Percentiles rank a stretch among this genome's conserved stretches.
These are phyloP conservation scores for Solanum lycopersicoides DNA, from an alignment of 257 asterid genomes.

Conservation along the genomic window DNA sequence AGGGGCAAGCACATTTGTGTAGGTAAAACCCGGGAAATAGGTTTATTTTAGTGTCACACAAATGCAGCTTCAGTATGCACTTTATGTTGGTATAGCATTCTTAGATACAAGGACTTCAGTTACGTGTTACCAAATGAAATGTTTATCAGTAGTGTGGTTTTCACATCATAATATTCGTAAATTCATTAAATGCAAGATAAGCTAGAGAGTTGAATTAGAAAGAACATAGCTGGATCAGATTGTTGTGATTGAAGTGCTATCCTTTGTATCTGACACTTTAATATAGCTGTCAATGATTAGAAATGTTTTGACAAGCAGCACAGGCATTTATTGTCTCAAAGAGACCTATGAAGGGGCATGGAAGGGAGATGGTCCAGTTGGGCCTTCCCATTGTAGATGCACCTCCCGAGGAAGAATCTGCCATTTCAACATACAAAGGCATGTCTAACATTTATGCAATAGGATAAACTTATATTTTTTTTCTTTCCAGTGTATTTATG, in stretches of 20 bases:
- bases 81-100: neutral
- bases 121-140: neutral
- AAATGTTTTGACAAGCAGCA: slow-evolving; percentile 35
- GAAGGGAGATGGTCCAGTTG: slow-evolving; percentile 86
- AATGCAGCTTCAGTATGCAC: neutral
- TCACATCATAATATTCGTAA: neutral
- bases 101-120: neutral
- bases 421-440: slow-evolving; percentile 57
- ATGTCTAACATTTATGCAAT: slow-evolving; percentile 7
- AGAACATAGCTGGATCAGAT: neutral
- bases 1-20: neutral
- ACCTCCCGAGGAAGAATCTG: slow-evolving; percentile 47
- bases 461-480: neutral
- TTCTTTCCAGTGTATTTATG: slow-evolving; percentile 1
- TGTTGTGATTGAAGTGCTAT: neutral
- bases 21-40: neutral
- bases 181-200: neutral
- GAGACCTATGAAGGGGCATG: slow-evolving; percentile 85
- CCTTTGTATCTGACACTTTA: neutral
- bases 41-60: neutral
- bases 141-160: neutral
- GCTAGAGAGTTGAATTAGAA: neutral
- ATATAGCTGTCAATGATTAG: slow-evolving; percentile 2
- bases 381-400: slow-evolving; percentile 62
- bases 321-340: slow-evolving; percentile 52